Evolutionary conservation across 805 yeast genomes (phyloP), one percentile per base, ranked within the genome.

Genomic region (Dipodascus geniculatus): DNA sequence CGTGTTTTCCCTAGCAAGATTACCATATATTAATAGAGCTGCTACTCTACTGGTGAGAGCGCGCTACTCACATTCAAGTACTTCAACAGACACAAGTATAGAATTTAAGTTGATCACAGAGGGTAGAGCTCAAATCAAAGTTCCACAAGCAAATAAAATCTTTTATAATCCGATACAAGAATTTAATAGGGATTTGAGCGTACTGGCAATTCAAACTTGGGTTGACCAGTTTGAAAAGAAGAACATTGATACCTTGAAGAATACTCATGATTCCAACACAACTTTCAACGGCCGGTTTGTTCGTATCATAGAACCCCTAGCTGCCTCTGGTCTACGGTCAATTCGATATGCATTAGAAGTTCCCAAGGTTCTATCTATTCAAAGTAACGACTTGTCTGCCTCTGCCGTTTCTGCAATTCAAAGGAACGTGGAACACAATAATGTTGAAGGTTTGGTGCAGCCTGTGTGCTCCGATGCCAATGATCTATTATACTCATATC

Each of bases 281-380:
- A 52, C 48, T 47, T 38, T 35, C 8, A 49, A 51, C 28, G 49
- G 52, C 42, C 79, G 82, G 14, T 81, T 75, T 59, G 78, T 87
- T 48, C 77, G 78, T 22, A 80, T 90, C 16, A 66, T 89, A 48
- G 98, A 90, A 63, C 96, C 96, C 0, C 71, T 90, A 11, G 83
- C 93, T 49, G 98, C 98, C 0, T 84, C 96, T 1, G 98, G 98
- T 0, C 72, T 90, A 35, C 76, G 98, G 53, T 95, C 96, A 1
- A 82, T 90, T 53, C 74, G 98, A 55, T 90, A 90, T 63, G 96
- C 89, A 11, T 83, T 83, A 56, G 98, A 90, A 66, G 79, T 90
- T 47, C 95, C 95, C 2, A 69, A 78, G 22, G 83, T 83, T 1
- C 74, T 79, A 53, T 73, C 74, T 20, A 79, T 90, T 20, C 74